These are phyloP conservation scores for Trichoderma erinaceum DNA, from an alignment of 495 filamentous ascomycete species.

Conservation along the genomic window DNA sequence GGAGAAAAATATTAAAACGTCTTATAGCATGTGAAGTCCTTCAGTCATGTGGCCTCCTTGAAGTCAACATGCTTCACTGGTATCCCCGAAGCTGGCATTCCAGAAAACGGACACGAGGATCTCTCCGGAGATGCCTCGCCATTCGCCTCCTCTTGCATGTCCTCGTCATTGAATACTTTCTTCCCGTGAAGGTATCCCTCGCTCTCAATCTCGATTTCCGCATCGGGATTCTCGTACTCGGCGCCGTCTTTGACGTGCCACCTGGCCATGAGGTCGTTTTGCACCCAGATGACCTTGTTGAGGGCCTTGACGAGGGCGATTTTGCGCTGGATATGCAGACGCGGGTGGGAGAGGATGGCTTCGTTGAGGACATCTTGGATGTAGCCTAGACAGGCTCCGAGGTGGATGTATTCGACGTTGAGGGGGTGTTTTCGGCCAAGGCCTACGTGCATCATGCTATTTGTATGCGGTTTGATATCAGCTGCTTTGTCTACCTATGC, in stretches of 20 bases:
- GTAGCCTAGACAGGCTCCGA: conserved; percentile 59
- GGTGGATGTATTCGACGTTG: conserved; percentile 72
- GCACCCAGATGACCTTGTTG: conserved; percentile 60
- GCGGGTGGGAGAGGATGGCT: conserved; percentile 64
- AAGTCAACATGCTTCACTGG: neutral
- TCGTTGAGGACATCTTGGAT: conserved; percentile 71
- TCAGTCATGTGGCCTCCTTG: neutral
- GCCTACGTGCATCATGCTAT: conserved; percentile 63
- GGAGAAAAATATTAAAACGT: neutral
- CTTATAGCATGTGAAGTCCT: neutral
- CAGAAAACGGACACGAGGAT: neutral
- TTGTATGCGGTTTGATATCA: too few species aligned
- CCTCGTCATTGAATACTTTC: conserved; percentile 33
- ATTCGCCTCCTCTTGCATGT: neutral
- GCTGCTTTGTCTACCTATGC: too few species aligned
- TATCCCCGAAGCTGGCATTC: neutral
- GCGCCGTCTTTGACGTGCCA: conserved; percentile 69
- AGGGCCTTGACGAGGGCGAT: conserved; percentile 60
- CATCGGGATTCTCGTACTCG: conserved; percentile 57
- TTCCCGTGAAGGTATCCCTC: conserved; percentile 55
- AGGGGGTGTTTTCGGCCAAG: conserved; percentile 57
- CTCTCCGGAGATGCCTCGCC: neutral
- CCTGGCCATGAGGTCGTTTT: conserved; percentile 73
- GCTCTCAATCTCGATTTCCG: conserved; percentile 48
- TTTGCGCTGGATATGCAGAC: conserved; percentile 56